Base-by-base conservation (phyloP, 2,329 filamentous ascomycete species). In the Aspergillus bombycis region DNA sequence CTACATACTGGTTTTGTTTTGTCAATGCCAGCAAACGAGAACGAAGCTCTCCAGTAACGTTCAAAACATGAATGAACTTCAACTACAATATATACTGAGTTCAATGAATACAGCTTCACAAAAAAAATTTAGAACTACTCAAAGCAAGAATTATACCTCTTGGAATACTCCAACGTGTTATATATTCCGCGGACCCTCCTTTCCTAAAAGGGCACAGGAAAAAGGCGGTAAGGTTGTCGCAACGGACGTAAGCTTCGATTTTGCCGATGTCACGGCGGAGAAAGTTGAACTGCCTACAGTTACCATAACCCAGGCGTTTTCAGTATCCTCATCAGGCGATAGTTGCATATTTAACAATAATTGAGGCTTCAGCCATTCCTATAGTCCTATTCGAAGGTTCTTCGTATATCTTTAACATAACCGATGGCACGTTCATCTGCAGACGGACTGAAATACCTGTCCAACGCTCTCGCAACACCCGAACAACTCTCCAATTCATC, bases 401-500 rank as follows among this genome's bases (percentile, higher is more conserved):
- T 28, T 23, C 46, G 41, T 16, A n/a, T 21, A 43, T 23, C 46
- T 52, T 21, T 45, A 45, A 50, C 60, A 64, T 32, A 61, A 12
- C 52, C 12, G 34, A 72, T 67, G 67, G 74, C 77, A 69, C 63
- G 71, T 36, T 64, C 70, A 55, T 57, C 67, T 28, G 61, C 65
- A 32, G 58, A 69, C 34, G 69, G 70, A 10, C 59, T 80, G 58
- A 77, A 75, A 63, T 73, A 74, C 54, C 67, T 82, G 16, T 78
- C 79, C 41, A 84, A 84, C 71, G 75, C 80, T 19, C 74, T 83
- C 19, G 79, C 78, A 59, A 82, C 80, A 8, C 73, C 78, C 4
- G 74, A 79, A 26, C 82, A 84, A 67, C 72, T 84, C 19, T 73
- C 79, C 12, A 78, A 68, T 60, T 81, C 80, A 8, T 80, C 78